Conservation (phyloP, 192 early-diverging fungal genomes). For the Gamsiella multidivaricata region DNA sequence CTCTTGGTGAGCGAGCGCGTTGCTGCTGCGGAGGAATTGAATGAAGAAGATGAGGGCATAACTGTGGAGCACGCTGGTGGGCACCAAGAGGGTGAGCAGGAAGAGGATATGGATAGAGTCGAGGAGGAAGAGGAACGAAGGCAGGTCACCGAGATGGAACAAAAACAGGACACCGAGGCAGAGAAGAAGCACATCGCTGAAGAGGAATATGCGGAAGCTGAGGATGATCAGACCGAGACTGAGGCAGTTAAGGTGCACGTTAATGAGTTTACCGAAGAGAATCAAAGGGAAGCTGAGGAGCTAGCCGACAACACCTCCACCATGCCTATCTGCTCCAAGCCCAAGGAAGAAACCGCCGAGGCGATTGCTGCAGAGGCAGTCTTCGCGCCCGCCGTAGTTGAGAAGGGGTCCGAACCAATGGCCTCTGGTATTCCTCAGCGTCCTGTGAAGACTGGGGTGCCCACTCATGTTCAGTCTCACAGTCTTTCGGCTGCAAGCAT, state of each 20-base stretch:
- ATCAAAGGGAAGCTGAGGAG: neutral
- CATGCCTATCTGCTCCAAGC: too few species aligned
- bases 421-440: slow-evolving; percentile 15
- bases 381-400: neutral
- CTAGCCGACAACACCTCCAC: too few species aligned
- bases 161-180: neutral
- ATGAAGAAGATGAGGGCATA: neutral
- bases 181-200: neutral
- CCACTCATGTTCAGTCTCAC: slow-evolving; percentile 6
- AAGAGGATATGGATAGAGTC: neutral
- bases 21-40: neutral
- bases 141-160: neutral
- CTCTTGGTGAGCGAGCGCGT: neutral
- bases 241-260: slow-evolving; percentile 3
- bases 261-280: neutral
- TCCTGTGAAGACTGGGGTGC: slow-evolving; percentile 6
- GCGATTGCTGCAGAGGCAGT: neutral
- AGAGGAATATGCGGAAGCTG: neutral
- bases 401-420: neutral
- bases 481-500: slow-evolving; percentile 24
- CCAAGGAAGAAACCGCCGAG: neutral
- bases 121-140: neutral
- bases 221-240: neutral
- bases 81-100: neutral
- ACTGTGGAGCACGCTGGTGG: neutral